Percentiles rank a stretch among this genome's conserved stretches.
phyloP scores from a whole-genome alignment of 805 yeast species.

The Scheffersomyces spartinae region DNA sequence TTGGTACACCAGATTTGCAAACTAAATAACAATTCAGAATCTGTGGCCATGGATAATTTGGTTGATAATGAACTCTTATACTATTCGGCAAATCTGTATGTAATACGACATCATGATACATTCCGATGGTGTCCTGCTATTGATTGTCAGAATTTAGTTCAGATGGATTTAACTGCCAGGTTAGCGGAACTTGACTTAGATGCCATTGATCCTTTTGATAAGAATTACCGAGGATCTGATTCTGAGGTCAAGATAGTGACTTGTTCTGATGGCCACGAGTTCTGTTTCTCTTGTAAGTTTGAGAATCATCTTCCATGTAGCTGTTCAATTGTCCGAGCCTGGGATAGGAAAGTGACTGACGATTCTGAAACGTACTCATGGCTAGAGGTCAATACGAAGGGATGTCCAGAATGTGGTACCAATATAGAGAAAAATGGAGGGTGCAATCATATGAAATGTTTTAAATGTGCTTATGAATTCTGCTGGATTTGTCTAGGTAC shows the following conservation, averaged over 20 bases:
- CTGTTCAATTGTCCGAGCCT: conserved; percentile 52
- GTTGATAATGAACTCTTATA: too few species aligned
- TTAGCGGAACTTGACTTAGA: conserved; percentile 13
- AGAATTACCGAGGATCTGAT: too few species aligned
- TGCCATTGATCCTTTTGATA: conserved; percentile 3
- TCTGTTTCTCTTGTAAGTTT: conserved; percentile 66
- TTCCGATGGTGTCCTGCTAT: conserved; percentile 80
- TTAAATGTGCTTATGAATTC: conserved; percentile 64
- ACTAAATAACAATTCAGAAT: conserved; percentile 6
- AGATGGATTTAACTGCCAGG: conserved; percentile 7
- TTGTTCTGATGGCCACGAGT: conserved; percentile 56
- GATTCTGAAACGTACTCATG: conserved; percentile 85
- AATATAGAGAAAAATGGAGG: conserved; percentile 92
- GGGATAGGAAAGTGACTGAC: conserved; percentile 74
- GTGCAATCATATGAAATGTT: conserved; percentile 92
- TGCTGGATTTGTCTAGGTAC: conserved; percentile 86
- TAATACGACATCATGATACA: conserved; percentile 35
- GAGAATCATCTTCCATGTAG: conserved; percentile 83
- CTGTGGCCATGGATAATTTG: conserved; percentile 22
- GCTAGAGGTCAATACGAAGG: conserved; percentile 75
- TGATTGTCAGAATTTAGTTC: conserved; percentile 58
- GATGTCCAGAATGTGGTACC: conserved; percentile 73
- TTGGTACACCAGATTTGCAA: conserved; percentile 6
- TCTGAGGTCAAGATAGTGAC: conserved; percentile 50
- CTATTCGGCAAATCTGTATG: conserved; percentile 40